Base-by-base conservation (phyloP, 805 yeast species). In the Starmerella floricola region DNA sequence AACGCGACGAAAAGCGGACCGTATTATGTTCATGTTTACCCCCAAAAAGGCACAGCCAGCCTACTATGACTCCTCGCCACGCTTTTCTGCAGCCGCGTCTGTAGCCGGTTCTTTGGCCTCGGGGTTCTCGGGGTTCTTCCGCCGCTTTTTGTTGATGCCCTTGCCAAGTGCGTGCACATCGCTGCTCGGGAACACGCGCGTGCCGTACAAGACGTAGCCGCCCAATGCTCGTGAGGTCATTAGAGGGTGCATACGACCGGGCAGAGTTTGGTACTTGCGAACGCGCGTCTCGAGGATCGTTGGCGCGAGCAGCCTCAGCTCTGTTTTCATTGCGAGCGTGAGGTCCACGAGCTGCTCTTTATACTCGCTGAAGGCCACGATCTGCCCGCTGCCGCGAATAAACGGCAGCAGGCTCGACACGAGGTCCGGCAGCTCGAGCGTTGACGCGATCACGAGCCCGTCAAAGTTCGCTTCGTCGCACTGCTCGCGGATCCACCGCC, bases 181-280 rank as follows among this genome's bases (percentile, higher is more conserved):
- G 27, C 72, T 79, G 35, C 68, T 62, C 2, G 95, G 95, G 40
- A 76, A 64, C 0, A 91, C 96, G 37, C 82, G 69, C 13, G 82
- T 73, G 3, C 88, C 94, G 66, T 76, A 72, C 50, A 86, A 64
- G 2, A 91, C 59, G 59, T 76, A 88, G 0, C 99, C 99, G 27
- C 96, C 97, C 44, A 80, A 87, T 6, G 94, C 86, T 54, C 84
- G 72, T 70, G 79, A 77, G 0, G 96, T 83, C 99, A 91, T 91
- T 46, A 78, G 57, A 0, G 99, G 99, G 60, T 91, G 99, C 55
- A 88, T 67, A 57, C 93, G 77, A 6, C 97, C 98, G 16, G 94
- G 84, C 23, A 88, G 75, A 3, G 96, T 85, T 65, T 91, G 99
- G 59, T 80, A 87, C 38, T 78, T 78, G 49, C 96, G 73, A 11